A percentile compares a stretch with the other conserved stretches of the same genome.
phyloP scores from a whole-genome alignment of 1,284 basidiomycete genomes.

The Apiotrichum porosum region DNA sequence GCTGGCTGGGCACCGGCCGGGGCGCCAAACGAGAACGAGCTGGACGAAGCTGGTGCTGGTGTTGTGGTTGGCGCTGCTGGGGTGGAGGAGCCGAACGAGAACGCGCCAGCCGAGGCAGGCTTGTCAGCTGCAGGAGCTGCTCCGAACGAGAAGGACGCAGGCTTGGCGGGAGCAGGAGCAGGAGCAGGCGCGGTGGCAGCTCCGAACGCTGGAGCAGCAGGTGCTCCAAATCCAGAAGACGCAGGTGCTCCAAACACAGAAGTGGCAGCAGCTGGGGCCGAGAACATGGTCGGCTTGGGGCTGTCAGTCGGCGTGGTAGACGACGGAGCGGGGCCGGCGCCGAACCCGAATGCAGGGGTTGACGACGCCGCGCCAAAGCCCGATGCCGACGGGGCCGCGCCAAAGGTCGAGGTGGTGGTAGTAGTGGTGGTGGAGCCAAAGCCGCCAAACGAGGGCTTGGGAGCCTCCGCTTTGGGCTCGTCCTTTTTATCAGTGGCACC shows the following conservation, averaged over 20 bases:
- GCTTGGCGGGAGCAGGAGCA: neutral
- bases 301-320: neutral
- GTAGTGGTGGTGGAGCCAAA: neutral
- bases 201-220: too few relatives aligned
- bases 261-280: neutral
- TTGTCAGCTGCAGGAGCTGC: neutral
- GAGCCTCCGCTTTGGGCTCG: neutral
- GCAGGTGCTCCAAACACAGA: too few relatives aligned
- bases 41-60: too few relatives aligned
- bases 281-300: neutral
- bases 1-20: neutral
- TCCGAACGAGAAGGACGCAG: neutral
- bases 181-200: neutral
- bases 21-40: constrained; percentile 6
- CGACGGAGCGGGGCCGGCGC: neutral
- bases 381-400: too few relatives aligned
- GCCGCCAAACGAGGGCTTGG: too few relatives aligned
- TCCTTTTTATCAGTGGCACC: neutral
- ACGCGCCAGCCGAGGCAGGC: neutral
- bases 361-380: too few relatives aligned
- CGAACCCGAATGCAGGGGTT: too few relatives aligned
- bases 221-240: too few relatives aligned
- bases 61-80: constrained; percentile 1
- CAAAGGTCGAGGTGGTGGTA: too few relatives aligned
- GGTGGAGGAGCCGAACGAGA: constrained; percentile 1